Evolutionary conservation across 2,329 filamentous ascomycete genomes (phyloP), one percentile per base, ranked within the genome.

Genomic region (Aspergillus ruber): DNA sequence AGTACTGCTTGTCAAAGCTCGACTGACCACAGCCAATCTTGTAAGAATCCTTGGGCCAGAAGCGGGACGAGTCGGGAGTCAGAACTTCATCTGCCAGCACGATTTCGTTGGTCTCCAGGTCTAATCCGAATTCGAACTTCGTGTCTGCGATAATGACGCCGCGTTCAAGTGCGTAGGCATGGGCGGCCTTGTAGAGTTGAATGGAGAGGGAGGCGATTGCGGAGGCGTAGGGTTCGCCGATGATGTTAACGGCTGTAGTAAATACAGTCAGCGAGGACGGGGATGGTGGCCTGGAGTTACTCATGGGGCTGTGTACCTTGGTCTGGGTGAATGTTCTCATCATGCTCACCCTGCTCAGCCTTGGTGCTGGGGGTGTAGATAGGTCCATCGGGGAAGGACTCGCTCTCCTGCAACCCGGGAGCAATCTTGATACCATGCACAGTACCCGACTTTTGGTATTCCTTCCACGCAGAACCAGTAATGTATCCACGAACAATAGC

Each of bases 401-500:
- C 76, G 59, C 83, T 88, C 66, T 87, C 85, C 61, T 77, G 69
- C 53, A 95, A 71, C 1, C 87, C 88, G 3, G 74, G 68, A 1
- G 85, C 80, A 55, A 89, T 75, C 13, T 76, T 63, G 56, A 90
- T 84, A 18, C 88, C 88, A 69, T 95, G 88, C 13, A 95, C 85
- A 1, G 88, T 94, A 45, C 87, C 86, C 17, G 71, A 76, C 55
- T 79, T 76, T 63, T 81, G 73, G 73, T 93, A 88, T 72, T 95
- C 89, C 35, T 77, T 77, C 85, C 88, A 95, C 0, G 87, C 89
- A 41, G 83, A 86, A 39, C 90, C 90, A 5, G 90, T 90, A 64
- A 95, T 83, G 73, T 95, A 95, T 56, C 90, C 90, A 49, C 89
- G 83, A n/a, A 94, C 87, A 52, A 91, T 91, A 39, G 83, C 86